Base-by-base conservation (phyloP, 2,329 filamentous ascomycete genomes). In the Arthrobotrys entomopaga region DNA sequence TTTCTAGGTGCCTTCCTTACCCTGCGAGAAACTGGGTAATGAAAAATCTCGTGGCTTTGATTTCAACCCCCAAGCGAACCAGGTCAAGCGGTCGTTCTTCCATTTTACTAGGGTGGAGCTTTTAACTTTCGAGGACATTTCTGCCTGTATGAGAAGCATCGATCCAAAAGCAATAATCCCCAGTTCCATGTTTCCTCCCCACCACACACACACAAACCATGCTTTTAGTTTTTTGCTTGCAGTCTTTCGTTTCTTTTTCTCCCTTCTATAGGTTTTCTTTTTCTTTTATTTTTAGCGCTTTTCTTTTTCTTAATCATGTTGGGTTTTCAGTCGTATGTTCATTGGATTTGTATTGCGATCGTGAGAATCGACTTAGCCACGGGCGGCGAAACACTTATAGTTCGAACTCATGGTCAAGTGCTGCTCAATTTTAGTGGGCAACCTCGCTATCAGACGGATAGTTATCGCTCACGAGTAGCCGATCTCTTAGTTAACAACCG, bases 111-210 rank as follows among this genome's bases (percentile, higher is more conserved):
- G 46, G 52, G 42, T 53, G 50, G 50, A 26, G 7, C 15, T 65
- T 65, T 56, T 65, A 65, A 50, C 24, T 56, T 2, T 24, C 52
- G 42, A 46, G 16, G 13, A 22, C 40, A 56, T 56, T 58, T 66
- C 42, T 66, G 22, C 42, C 43, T 66, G 42, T 66, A 42, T 38
- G 46, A 38, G 40, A 29, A 42, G 26, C 11, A 54, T 56, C 38
- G 34, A 46, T 43, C 63, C 52, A 66, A 49, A 34, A 15, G 42
- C 19, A 56, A 16, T n/a, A 8, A 22, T 46, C 54, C 67, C 67
- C 67, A 52, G 53, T 61, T 65, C 61, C 67, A 73, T 73, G 67
- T 65, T 61, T 40, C 48, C 67, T 48, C 52, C 66, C 54, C 58
- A 48, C 40, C 49, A 46, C 54, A 40, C 40, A 46, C 54, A 40